Base-by-base conservation (phyloP, 2,329 filamentous ascomycete genomes). In the Clonostachys rosea region DNA sequence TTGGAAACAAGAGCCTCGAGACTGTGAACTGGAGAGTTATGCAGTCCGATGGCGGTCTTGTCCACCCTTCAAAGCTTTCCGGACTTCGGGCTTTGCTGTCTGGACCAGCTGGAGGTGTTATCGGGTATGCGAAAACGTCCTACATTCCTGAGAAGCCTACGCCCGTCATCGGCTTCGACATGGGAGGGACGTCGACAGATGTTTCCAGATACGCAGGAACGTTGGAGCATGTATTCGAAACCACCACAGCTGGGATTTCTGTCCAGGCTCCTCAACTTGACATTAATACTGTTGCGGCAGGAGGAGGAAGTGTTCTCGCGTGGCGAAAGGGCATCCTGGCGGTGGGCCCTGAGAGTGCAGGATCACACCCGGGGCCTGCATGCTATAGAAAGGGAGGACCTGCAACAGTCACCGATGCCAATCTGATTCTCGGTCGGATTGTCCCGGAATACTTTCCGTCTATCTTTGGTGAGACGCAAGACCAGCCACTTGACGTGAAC, bases 221-320 rank as follows among this genome's bases (percentile, higher is more conserved):
- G 2, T 66, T 66, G 34, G 69, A 70, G 33, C 67, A 72, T 43
- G 60, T 70, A 0, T 89, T 91, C 50, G 87, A 90, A 57, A 89
- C 86, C 0, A 89, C 85, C 0, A 90, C 86, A 0, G 87, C 88
- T 0, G 88, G 87, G 12, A 82, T 91, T 2, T 85, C 86, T 2
- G 89, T 91, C 11, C 87, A 91, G 52, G 86, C 83, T 2, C 87
- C 88, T 1, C 87, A 91, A 59, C 75, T 91, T 2, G 87, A 91
- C 55, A 91, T 92, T 60, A 89, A 89, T 60, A 92, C 88, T 2
- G 86, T 91, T 5, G 87, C 87, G 18, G 86, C 87, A 8, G 86
- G 87, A 17, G 87, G 87, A 50, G 84, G 85, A 16, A 85, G 81
- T 2, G 73, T 82, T 14, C 69, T 91, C 0, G 84, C 83, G 57